Evolutionary conservation across 202 grass and related monocot genomes (phyloP).

Genomic region (Cymbopogon flexuosus): DNA sequence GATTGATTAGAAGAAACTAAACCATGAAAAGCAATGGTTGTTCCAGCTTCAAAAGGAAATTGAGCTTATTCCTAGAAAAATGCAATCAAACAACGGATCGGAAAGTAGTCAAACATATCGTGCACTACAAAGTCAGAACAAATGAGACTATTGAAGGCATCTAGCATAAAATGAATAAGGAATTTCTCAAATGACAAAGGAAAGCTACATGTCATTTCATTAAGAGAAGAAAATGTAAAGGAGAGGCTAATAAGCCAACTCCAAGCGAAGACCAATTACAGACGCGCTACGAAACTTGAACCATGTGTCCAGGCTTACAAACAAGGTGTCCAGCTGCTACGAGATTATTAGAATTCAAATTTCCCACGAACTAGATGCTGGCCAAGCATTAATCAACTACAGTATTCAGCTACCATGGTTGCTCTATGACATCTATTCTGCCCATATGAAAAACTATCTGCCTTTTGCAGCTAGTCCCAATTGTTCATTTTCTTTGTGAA

Average conservation of each 20-base stretch:
- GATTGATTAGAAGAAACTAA: background rate
- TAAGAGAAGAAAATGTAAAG: background rate
- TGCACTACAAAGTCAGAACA: background rate
- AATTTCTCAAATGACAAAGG: background rate
- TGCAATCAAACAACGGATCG: background rate
- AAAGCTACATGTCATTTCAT: background rate
- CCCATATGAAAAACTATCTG: background rate
- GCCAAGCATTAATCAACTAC: background rate
- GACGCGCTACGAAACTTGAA: background rate
- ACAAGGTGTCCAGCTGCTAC: background rate
- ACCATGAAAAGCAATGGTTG: background rate
- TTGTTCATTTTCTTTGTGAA: background rate
- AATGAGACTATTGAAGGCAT: background rate
- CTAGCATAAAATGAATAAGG: background rate
- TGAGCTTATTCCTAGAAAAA: background rate
- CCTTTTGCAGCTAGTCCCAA: background rate
- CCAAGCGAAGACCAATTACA: background rate
- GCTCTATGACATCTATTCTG: background rate
- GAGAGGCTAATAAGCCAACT: background rate
- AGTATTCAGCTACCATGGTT: background rate
- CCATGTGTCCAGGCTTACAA: too few species aligned
- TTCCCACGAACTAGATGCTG: background rate
- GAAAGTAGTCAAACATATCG: background rate
- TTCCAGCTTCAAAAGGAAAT: background rate
- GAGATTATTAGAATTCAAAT: background rate